Evolutionary conservation across 2,329 filamentous ascomycete genomes (phyloP), one percentile per base, ranked within the genome.

Genomic region (Chaetoscypha palmicola): DNA sequence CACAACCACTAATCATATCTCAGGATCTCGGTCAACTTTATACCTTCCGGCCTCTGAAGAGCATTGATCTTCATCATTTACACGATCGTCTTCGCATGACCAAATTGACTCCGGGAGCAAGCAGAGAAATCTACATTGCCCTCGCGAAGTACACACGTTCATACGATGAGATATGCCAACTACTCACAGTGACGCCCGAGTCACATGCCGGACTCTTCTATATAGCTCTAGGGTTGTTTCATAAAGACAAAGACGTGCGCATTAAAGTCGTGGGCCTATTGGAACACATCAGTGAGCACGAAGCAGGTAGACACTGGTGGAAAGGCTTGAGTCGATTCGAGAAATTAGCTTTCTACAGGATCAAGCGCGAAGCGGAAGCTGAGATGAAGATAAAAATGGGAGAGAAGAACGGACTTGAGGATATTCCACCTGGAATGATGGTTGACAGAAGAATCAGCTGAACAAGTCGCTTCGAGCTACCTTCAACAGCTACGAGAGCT

Each of bases 281-380:
- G 17, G 88, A 91, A 54, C 76, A 89, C 17, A 81, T 98, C 43
- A 77, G 81, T 53, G 81, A 83, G 45, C 91, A 98, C 65, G 85
- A 94, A 59, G 92, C 89, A 8, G 92, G 92, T 1, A 77, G 89
- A 58, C 88, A 97, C 66, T 97, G 92, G 74, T 98, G 91, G 87
- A 79, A 76, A 52, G 79, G 79, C 22, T 69, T 98, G 38, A 92
- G 89, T 46, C 74, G 87, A 34, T 98, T 96, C 61, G 83, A 90
- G 55, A 94, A 91, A 66, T 67, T 94, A 51, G 91, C 86, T 2
- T 95, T 84, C 58, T 81, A 84, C 53, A 76, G 91, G 38, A 80
- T 94, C 38, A 81, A 83, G 62, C 76, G 82, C 47, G 88, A 81
- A 54, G 65, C 68, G 5, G 77, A 81, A 38, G 65, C 67, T 1